Base-by-base conservation (phyloP, 2,329 filamentous ascomycete genomes). In the Nothophaeocryptopus gaeumannii region DNA sequence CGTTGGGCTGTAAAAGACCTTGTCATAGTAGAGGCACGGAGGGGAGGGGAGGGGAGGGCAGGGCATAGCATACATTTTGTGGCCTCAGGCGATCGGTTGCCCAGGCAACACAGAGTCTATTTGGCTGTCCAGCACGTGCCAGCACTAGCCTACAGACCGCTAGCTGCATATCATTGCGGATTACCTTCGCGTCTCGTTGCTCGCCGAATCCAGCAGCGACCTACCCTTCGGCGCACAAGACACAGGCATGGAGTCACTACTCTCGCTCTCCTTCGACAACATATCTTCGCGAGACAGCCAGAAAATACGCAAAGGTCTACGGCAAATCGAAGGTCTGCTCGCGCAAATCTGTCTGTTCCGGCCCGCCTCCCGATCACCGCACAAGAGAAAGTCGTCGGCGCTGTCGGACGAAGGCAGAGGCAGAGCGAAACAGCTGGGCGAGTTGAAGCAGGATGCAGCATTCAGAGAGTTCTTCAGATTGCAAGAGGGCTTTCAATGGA, bases 401-500 rank as follows among this genome's bases (percentile, higher is more conserved):
- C 62, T 58, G 48, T 44, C 51, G 54, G 69, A 46, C 70, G 56
- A 54, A 46, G 53, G 60, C 33, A 46, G 52, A 29, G 53, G 46
- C 16, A 45, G 51, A 35, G 54, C 72, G 45, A 90, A 88, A 71
- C 77, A 78, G 11, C 78, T 96, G 42, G 74, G 75, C 15, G 84
- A 89, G 50, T 74, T 96, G 55, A 79, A 81, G 43, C 81, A 85
- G 56, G 93, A 97, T 70, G 89, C 88, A 14, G 92, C 91, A 14
- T 97, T 96, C 67, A 79, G 89, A 59, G 90, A 96, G 71, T 97
- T 97, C 75, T 96, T 96, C 76, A 89, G 95, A 69, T 70, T 97
- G 58, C 93, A 99, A 70, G 91, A 97, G 66, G 89, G 91, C 2
- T 99, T 99, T 67, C 89, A 97, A 74, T 97, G 90, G 88, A 99